Percentiles rank a stretch among this genome's conserved stretches.
These are phyloP conservation scores for Penicillium malachiteum DNA, from an alignment of 495 filamentous ascomycete species.

Conservation along the genomic window DNA sequence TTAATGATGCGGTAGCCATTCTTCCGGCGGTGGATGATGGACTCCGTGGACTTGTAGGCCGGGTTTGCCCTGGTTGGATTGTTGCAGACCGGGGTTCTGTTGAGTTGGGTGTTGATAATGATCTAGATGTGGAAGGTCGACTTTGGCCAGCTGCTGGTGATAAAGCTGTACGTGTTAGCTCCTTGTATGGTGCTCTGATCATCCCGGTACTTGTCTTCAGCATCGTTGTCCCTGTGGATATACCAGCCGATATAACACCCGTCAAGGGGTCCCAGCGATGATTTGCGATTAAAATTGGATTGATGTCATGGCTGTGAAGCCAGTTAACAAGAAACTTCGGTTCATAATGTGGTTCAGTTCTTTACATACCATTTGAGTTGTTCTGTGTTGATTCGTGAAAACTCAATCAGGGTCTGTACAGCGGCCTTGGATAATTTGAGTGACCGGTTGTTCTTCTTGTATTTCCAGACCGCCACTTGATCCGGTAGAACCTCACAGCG, in stretches of 20 bases:
- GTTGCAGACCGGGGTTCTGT: background rate
- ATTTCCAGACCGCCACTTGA: conserved; percentile 67
- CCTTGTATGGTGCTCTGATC: conserved; percentile 35
- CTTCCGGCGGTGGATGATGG: conserved; percentile 15
- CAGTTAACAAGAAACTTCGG: too few relatives aligned
- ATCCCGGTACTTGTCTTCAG: conserved; percentile 31
- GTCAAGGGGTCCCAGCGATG: conserved; percentile 42
- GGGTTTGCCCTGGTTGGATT: background rate
- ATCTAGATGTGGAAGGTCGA: conserved; percentile 5
- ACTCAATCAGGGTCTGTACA: conserved; percentile 60
- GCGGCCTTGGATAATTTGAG: conserved; percentile 65
- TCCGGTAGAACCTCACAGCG: conserved; percentile 68
- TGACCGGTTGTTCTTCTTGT: conserved; percentile 45
- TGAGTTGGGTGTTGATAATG: conserved; percentile 18
- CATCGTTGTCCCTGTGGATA: conserved; percentile 26
- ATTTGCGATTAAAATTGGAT: conserved; percentile 36
- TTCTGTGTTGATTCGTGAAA: conserved; percentile 58
- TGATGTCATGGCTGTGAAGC: conserved; percentile 23
- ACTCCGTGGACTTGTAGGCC: background rate
- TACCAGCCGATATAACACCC: conserved; percentile 42
- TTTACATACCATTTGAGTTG: conserved; percentile 49
- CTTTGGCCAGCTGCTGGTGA: background rate
- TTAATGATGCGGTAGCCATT: conserved; percentile 29
- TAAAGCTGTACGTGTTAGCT: conserved; percentile 16
- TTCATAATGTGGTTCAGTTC: too few relatives aligned